Evolutionary conservation across 2,329 filamentous ascomycete species (phyloP).

Genomic region (Didymosphaeria variabile): DNA sequence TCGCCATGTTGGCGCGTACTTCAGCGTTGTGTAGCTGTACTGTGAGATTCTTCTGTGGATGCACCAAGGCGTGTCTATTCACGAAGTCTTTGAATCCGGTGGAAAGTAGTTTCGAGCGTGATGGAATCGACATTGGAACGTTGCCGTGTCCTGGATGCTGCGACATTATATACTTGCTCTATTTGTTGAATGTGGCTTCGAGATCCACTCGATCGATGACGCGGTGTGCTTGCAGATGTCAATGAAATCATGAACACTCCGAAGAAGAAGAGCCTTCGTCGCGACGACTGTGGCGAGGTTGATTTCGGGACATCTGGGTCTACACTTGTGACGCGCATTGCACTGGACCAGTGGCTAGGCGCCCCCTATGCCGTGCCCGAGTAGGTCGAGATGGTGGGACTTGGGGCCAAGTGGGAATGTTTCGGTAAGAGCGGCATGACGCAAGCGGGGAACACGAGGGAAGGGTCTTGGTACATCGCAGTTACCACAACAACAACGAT

Average conservation of each 20-base stretch:
- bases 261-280: not conserved
- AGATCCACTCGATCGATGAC: constrained; percentile 6
- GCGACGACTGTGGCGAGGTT: not conserved
- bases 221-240: not conserved
- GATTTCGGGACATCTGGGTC: not conserved
- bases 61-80: constrained; percentile 30
- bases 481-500: not conserved
- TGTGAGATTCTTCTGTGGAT: constrained; percentile 37
- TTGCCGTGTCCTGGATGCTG: not conserved
- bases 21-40: constrained; percentile 37
- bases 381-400: constrained; percentile 1
- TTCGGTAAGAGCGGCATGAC: constrained; percentile 16
- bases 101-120: constrained; percentile 24
- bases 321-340: not conserved
- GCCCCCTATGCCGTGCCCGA: not conserved
- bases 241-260: constrained; percentile 11
- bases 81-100: constrained; percentile 27
- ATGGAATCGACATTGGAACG: constrained; percentile 10
- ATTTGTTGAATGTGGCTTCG: not conserved
- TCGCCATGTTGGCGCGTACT: constrained; percentile 24
- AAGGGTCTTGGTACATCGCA: not conserved
- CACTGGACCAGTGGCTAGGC: not conserved
- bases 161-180: constrained; percentile 10
- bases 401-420: not conserved
- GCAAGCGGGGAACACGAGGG: constrained; percentile 11